phyloP scores from a whole-genome alignment of 202 grass and related monocot genomes.

The Eragrostis tef region DNA sequence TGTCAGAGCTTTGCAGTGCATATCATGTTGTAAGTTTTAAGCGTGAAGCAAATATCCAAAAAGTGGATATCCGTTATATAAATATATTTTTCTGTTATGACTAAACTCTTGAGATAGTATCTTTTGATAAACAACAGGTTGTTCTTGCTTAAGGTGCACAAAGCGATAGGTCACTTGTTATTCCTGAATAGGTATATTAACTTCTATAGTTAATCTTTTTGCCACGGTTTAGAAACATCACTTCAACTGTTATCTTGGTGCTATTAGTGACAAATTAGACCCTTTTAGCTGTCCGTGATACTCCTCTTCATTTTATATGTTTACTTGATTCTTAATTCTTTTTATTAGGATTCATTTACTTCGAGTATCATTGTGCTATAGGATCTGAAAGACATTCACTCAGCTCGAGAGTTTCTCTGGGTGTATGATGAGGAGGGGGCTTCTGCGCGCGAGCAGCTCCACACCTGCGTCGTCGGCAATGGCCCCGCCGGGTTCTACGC shows the following conservation, averaged over 20 bases:
- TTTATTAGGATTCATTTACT: conserved; percentile 36
- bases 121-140: conserved; percentile 61
- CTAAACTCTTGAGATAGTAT: conserved; percentile 18
- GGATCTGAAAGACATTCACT: conserved; percentile 82
- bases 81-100: not conserved
- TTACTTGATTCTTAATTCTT: not conserved
- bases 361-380: conserved; percentile 46
- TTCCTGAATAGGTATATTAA: conserved; percentile 72
- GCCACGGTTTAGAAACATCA: not conserved
- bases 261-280: not conserved
- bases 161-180: conserved; percentile 82
- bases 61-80: not conserved
- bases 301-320: conserved; percentile 25
- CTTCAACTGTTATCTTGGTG: conserved; percentile 14
- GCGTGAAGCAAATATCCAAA: not conserved
- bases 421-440: conserved; percentile 77
- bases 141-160: conserved; percentile 98
- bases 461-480: conserved; percentile 80
- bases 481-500: conserved; percentile 96
- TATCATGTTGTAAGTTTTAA: conserved; percentile 72
- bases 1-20: conserved; percentile 63
- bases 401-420: conserved; percentile 93
- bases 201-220: conserved; percentile 15
- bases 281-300: not conserved
- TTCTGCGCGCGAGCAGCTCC: conserved; percentile 53